phyloP scores from a whole-genome alignment of 352 stramenopile species.

The Salisapilia sapeloensis region DNA sequence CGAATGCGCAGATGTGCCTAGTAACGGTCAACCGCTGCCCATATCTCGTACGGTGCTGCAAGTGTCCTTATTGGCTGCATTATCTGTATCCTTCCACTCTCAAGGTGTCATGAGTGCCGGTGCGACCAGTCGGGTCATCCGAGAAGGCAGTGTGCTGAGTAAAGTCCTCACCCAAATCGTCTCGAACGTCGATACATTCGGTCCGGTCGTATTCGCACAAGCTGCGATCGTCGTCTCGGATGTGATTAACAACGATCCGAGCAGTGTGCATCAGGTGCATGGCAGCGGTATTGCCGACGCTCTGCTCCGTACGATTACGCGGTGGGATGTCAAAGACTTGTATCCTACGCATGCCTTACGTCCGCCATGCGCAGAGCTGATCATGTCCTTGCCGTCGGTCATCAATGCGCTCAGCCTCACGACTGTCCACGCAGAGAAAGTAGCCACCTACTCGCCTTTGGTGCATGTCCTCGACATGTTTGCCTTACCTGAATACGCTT shows the following conservation, averaged over 20 bases:
- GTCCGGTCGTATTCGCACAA: constrained; percentile 86
- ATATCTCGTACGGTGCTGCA: constrained; percentile 20
- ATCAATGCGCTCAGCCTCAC: constrained; percentile 88
- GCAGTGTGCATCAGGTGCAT: constrained; percentile 90
- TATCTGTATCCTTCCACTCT: constrained; percentile 77
- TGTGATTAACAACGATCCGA: constrained; percentile 95
- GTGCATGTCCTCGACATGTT: constrained; percentile 86
- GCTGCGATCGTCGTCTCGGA: constrained; percentile 86
- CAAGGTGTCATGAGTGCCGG: constrained; percentile 80
- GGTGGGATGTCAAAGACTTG: constrained; percentile 48
- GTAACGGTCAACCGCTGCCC: background rate
- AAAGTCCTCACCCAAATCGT: constrained; percentile 84
- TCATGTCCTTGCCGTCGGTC: constrained; percentile 90
- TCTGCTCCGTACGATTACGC: constrained; percentile 86
- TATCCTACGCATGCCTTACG: constrained; percentile 28
- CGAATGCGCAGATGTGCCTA: constrained; percentile 21
- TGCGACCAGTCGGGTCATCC: constrained; percentile 72
- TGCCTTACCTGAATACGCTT: constrained; percentile 76
- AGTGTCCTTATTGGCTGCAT: constrained; percentile 45
- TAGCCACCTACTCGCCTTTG: constrained; percentile 83
- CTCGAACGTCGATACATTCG: constrained; percentile 81
- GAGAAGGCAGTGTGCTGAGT: constrained; percentile 73
- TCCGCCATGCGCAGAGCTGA: constrained; percentile 83
- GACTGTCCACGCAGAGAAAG: constrained; percentile 78
- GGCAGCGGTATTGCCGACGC: constrained; percentile 82